Evolutionary conservation across 495 filamentous ascomycete species (phyloP).

Genomic region (Talaromyces wortmannii): DNA sequence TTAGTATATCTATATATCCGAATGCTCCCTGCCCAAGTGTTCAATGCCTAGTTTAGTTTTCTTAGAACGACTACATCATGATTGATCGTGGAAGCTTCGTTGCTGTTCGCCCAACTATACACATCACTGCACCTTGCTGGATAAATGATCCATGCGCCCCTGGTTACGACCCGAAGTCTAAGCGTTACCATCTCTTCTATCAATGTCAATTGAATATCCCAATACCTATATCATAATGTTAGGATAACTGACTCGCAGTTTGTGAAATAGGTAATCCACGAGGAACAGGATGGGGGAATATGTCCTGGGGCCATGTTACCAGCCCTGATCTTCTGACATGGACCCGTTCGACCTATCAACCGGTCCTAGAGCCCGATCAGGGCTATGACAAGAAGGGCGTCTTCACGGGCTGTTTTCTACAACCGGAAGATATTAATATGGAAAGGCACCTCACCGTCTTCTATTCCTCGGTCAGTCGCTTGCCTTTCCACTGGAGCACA

Average conservation of each 20-base stretch:
- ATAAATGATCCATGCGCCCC: constrained; percentile 10
- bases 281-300: constrained; percentile 12
- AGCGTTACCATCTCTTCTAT: constrained; percentile 10
- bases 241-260: neutral
- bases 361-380: constrained; percentile 4
- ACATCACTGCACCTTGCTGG: constrained; percentile 4
- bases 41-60: neutral
- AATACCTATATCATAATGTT: neutral
- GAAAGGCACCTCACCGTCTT: constrained; percentile 7
- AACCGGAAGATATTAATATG: neutral
- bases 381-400: constrained; percentile 9
- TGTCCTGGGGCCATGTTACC: constrained; percentile 11
- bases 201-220: constrained; percentile 6
- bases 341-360: constrained; percentile 1
- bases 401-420: constrained; percentile 10
- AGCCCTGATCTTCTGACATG: constrained; percentile 8
- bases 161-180: constrained; percentile 7
- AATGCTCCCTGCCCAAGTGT: neutral
- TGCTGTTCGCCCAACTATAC: constrained; percentile 2
- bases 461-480: constrained; percentile 8
- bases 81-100: neutral
- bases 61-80: neutral
- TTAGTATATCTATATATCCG: neutral
- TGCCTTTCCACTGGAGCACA: constrained; percentile 10
- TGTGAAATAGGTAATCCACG: constrained; percentile 8